Conservation (phyloP, 805 yeast genomes). For the Saccharomyces eubayanus region DNA sequence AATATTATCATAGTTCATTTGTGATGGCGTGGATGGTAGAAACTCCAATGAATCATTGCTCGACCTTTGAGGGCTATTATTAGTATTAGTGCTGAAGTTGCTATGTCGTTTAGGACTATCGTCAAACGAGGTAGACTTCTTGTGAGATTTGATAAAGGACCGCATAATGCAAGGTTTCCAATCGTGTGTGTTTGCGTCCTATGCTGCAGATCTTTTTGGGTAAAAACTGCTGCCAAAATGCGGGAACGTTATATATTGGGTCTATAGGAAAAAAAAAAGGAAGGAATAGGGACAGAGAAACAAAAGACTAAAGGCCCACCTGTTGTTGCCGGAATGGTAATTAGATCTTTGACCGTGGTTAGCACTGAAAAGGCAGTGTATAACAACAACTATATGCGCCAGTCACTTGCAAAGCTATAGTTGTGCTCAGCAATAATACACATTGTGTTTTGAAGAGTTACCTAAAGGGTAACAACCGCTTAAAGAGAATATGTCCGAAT, state of each 20-base stretch:
- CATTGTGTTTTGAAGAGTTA: neutral
- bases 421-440: neutral
- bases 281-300: neutral
- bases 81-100: neutral
- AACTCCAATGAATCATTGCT: constrained; percentile 9
- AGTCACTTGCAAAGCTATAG: neutral
- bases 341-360: neutral
- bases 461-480: neutral
- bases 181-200: neutral
- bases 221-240: neutral
- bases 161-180: constrained; percentile 20
- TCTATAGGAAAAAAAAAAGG: neutral
- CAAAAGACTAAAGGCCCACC: neutral
- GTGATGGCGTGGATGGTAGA: constrained; percentile 13
- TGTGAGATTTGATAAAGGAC: constrained; percentile 35
- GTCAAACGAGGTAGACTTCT: constrained; percentile 29
- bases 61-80: constrained; percentile 5
- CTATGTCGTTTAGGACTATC: constrained; percentile 12
- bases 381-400: neutral
- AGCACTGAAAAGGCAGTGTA: neutral
- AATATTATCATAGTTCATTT: neutral
- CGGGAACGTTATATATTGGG: neutral
- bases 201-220: neutral
- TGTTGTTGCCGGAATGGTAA: neutral
- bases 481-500: neutral